Conservation (phyloP, 129 eudicot species). For the Oenanthe sinensis region DNA sequence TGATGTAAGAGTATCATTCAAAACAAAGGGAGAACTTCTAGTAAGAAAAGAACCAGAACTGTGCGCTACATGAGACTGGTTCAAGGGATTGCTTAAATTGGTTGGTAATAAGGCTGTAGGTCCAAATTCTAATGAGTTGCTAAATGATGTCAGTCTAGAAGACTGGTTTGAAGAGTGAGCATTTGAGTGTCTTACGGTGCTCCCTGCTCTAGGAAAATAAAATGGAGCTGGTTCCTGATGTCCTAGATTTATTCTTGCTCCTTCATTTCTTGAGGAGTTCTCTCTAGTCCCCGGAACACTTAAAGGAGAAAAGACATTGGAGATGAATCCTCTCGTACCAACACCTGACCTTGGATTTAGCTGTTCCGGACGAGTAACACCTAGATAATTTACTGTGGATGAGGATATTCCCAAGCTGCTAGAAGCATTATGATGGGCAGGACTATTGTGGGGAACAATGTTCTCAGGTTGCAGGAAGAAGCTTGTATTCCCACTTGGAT, state of each 20-base stretch:
- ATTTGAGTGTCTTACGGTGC: constrained; percentile 29
- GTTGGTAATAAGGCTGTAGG: constrained; percentile 19
- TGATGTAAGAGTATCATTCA: constrained; percentile 39
- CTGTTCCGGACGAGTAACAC: constrained; percentile 25
- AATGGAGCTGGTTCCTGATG: constrained; percentile 20
- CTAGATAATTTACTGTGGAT: constrained; percentile 21
- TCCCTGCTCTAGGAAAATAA: constrained; percentile 22
- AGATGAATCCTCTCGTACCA: constrained; percentile 26
- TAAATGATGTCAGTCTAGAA: constrained; percentile 31
- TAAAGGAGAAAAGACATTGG: constrained; percentile 27
- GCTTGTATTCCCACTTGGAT: constrained; percentile 38
- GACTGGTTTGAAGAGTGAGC: constrained; percentile 20
- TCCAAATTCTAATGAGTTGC: constrained; percentile 43
- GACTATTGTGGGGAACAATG: constrained; percentile 13
- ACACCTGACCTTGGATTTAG: constrained; percentile 33
- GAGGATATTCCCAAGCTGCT: constrained; percentile 50
- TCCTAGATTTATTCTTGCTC: constrained; percentile 22
- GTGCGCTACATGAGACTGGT: constrained; percentile 34
- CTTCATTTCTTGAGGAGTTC: constrained; percentile 36
- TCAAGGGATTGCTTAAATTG: constrained; percentile 23
- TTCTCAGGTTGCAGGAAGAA: constrained; percentile 33
- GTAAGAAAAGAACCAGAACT: constrained; percentile 25
- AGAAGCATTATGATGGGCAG: constrained; percentile 23
- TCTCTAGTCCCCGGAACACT: constrained; percentile 26
- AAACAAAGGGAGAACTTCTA: constrained; percentile 31